A percentile compares a stretch with the other conserved stretches of the same genome.
These are phyloP conservation scores for Chaetoceros muelleri DNA, from an alignment of 108 stramenopile genomes.

Conservation along the genomic window DNA sequence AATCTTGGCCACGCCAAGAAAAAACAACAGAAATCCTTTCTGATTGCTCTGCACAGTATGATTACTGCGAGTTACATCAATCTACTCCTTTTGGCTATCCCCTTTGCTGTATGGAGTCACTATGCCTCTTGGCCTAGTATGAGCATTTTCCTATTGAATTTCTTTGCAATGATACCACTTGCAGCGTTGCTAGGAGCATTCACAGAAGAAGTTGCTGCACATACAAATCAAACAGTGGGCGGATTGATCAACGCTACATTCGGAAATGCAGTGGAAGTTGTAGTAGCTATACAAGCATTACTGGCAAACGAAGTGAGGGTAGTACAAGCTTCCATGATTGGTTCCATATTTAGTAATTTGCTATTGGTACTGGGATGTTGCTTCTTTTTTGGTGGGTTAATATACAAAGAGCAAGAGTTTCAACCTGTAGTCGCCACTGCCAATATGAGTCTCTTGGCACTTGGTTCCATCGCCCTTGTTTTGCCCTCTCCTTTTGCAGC, in stretches of 20 bases:
- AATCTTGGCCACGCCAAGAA: no score
- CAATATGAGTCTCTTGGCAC: conserved; percentile 65
- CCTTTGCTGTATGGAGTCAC: conserved; percentile 52
- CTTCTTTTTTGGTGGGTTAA: conserved; percentile 91
- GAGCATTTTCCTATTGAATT: conserved; percentile 81
- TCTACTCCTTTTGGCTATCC: conserved; percentile 47
- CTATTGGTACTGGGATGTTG: conserved; percentile 92
- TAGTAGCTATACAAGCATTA: conserved; percentile 81
- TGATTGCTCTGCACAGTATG: background rate
- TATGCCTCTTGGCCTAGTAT: conserved; percentile 39
- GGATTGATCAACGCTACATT: conserved; percentile 96
- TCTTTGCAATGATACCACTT: conserved; percentile 88
- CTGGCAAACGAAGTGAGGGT: conserved; percentile 74
- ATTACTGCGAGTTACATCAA: conserved; percentile 20
- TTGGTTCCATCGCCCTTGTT: conserved; percentile 74
- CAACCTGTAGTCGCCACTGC: conserved; percentile 62
- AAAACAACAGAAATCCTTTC: background rate
- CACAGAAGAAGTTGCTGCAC: conserved; percentile 92
- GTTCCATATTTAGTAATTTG: conserved; percentile 90
- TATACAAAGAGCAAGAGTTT: conserved; percentile 81
- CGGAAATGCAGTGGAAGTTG: conserved; percentile 93
- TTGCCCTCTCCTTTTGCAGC: conserved; percentile 77
- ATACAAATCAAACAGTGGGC: conserved; percentile 92
- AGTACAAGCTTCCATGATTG: conserved; percentile 93
- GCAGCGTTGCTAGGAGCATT: conserved; percentile 90